A percentile compares a stretch with the other conserved stretches of the same genome.
Conservation (phyloP, 805 yeast genomes). For the Cyberlindnera maritima region DNA sequence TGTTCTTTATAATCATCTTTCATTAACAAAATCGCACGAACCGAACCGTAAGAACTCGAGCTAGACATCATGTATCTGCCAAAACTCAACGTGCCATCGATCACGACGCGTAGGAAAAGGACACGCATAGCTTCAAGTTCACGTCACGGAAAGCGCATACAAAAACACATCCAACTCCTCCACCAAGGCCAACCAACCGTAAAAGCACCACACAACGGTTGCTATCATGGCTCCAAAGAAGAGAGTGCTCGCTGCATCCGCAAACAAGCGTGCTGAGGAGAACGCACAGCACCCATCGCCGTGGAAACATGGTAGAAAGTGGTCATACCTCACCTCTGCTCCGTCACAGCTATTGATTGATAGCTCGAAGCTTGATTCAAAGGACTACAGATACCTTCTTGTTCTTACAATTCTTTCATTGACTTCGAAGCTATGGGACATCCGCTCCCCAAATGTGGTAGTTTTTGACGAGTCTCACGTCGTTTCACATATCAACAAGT, state of each 20-base stretch:
- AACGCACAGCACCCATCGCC: constrained; percentile 25
- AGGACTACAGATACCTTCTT: constrained; percentile 2
- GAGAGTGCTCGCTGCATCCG: constrained; percentile 5
- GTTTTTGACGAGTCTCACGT: constrained; percentile 49
- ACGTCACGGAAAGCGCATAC: not conserved
- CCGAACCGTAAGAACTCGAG: no score
- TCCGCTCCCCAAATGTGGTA: constrained; percentile 29
- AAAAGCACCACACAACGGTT: no score
- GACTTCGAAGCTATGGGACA: constrained; percentile 19
- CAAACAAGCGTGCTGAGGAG: not conserved
- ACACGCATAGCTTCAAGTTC: not conserved
- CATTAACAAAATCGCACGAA: no score
- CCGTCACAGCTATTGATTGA: constrained; percentile 20
- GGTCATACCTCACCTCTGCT: constrained; percentile 32
- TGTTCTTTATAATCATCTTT: no score
- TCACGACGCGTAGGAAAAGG: constrained; percentile 2
- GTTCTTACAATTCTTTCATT: constrained; percentile 24
- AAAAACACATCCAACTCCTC: no score
- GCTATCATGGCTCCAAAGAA: constrained; percentile 10
- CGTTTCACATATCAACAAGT: constrained; percentile 39
- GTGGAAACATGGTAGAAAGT: constrained; percentile 31
- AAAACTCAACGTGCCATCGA: not conserved
- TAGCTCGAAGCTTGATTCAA: constrained; percentile 7
- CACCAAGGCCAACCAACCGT: no score
- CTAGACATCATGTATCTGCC: not conserved